phyloP scores from a whole-genome alignment of 192 early-diverging fungal genomes.

The Chytriomyces sp. region DNA sequence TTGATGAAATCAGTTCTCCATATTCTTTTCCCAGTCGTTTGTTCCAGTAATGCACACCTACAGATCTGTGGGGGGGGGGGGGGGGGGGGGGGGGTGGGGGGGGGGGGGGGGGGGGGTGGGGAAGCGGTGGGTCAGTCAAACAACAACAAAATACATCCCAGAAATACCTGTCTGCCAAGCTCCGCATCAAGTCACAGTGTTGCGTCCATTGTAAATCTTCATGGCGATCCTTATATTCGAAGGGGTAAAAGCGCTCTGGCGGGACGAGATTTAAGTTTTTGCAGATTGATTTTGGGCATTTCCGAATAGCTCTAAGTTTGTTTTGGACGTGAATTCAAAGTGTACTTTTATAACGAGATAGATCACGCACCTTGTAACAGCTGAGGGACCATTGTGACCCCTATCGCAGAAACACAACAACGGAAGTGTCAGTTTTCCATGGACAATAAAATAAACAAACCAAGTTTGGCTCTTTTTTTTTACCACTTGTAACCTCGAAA shows the following conservation, averaged over 20 bases:
- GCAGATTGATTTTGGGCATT: background rate
- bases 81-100: too few species aligned
- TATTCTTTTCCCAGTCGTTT: constrained; percentile 21
- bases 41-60: constrained; percentile 47
- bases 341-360: constrained; percentile 25
- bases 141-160: background rate
- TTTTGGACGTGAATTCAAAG: constrained; percentile 23
- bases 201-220: constrained; percentile 5
- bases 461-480: background rate
- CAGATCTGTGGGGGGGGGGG: background rate
- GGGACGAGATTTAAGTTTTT: background rate
- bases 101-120: too few species aligned
- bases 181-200: constrained; percentile 20
- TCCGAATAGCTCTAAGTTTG: background rate
- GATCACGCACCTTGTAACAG: background rate
- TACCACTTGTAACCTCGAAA: constrained; percentile 38
- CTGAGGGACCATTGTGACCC: background rate
- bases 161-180: constrained; percentile 7
- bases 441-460: background rate
- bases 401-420: constrained; percentile 4
- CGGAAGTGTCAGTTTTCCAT: constrained; percentile 8
- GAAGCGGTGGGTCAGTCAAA: too few species aligned
- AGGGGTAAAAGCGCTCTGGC: constrained; percentile 7
- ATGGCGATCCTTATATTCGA: background rate
- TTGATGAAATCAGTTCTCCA: background rate